phyloP scores from a whole-genome alignment of 2,329 filamentous ascomycete species.

The Fusarium scirpi region DNA sequence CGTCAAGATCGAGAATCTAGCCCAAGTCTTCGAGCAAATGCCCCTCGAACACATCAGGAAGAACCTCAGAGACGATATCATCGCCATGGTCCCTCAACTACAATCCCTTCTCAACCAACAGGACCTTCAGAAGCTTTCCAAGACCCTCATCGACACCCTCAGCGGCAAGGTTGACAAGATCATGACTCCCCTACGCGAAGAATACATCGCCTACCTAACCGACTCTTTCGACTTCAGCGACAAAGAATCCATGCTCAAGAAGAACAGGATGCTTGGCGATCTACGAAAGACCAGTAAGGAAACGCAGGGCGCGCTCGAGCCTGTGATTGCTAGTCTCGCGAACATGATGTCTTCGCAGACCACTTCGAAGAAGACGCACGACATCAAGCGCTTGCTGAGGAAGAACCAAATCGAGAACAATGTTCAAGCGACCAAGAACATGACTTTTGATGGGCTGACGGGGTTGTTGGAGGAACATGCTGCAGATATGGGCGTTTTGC shows the following conservation, averaged over 20 bases:
- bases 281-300: neutral
- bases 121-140: conserved; percentile 12
- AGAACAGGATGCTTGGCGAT: conserved; percentile 6
- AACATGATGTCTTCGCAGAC: conserved; percentile 31
- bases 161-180: conserved; percentile 5
- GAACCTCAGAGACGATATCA: conserved; percentile 10
- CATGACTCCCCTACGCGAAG: neutral
- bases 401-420: conserved; percentile 21
- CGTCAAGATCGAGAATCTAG: neutral
- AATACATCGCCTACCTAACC: neutral
- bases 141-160: neutral
- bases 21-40: neutral
- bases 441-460: conserved; percentile 16
- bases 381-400: conserved; percentile 19
- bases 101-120: conserved; percentile 9
- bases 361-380: conserved; percentile 21
- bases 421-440: conserved; percentile 15
- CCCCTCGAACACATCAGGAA: conserved; percentile 1
- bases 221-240: neutral
- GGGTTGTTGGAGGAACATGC: conserved; percentile 8
- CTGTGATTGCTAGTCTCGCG: conserved; percentile 3
- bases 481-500: conserved; percentile 19
- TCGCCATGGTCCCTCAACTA: conserved; percentile 8
- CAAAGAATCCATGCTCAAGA: neutral
- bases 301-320: neutral